These are phyloP conservation scores for Fusarium tuaranense DNA, from an alignment of 2,329 filamentous ascomycete species.

Conservation along the genomic window DNA sequence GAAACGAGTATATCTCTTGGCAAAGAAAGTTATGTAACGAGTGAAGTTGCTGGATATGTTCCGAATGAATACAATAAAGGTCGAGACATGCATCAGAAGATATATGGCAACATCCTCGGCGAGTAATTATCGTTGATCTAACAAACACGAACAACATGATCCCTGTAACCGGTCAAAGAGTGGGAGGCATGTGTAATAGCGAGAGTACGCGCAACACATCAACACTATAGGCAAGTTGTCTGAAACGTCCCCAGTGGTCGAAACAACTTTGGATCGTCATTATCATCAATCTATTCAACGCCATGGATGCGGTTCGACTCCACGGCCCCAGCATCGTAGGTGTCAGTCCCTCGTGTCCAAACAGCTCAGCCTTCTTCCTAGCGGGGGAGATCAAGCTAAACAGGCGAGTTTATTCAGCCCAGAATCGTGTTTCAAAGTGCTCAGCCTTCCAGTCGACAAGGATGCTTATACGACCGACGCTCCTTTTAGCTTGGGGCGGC, in stretches of 20 bases:
- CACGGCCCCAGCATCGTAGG: not conserved
- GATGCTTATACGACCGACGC: constrained; percentile 1
- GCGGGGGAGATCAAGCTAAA: not conserved
- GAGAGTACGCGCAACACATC: not conserved
- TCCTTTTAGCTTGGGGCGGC: constrained; percentile 6
- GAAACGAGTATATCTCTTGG: not conserved
- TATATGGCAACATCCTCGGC: not conserved
- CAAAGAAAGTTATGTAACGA: not conserved
- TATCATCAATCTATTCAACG: constrained; percentile 1
- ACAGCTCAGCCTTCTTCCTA: constrained; percentile 2
- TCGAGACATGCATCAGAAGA: not conserved
- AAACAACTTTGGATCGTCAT: not conserved
- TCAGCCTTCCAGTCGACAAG: constrained; percentile 5
- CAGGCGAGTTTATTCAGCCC: not conserved
- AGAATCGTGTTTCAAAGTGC: constrained; percentile 5
- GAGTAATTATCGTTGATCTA: not conserved
- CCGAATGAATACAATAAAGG: not conserved
- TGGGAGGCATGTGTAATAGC: not conserved
- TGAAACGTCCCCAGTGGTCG: constrained; percentile 2
- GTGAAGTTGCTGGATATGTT: not conserved
- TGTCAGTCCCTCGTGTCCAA: constrained; percentile 9
- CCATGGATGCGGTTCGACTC: not conserved
- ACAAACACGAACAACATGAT: not conserved
- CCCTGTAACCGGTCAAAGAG: not conserved
- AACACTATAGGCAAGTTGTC: not conserved